Evolutionary conservation across 73 alveolate species (phyloP).

Genomic region (Tetrahymena borealis): DNA sequence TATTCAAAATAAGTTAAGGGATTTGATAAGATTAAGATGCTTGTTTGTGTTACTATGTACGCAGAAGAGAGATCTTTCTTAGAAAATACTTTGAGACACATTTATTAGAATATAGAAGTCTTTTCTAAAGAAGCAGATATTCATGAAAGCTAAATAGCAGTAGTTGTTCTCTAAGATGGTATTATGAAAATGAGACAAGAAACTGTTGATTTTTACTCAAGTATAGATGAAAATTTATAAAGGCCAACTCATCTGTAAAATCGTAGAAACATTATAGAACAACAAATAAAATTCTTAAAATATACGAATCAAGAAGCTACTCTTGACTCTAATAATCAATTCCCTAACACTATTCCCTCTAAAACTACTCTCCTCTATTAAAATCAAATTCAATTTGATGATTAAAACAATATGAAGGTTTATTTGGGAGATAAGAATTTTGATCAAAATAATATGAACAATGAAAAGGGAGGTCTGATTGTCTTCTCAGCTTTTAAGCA

Average conservation of each 20-base stretch:
- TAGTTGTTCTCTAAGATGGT: neutral
- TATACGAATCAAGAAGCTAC: neutral
- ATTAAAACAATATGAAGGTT: neutral
- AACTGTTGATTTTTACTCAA: neutral
- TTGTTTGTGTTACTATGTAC: neutral
- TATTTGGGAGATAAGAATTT: neutral
- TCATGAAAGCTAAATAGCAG: neutral
- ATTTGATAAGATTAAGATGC: neutral
- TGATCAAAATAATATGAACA: neutral
- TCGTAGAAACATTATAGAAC: neutral
- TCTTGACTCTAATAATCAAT: neutral
- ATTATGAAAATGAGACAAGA: neutral
- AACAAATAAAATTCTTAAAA: neutral
- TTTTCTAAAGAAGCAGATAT: neutral
- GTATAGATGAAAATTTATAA: neutral
- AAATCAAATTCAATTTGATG: neutral
- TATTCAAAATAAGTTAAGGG: neutral
- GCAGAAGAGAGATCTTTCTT: neutral
- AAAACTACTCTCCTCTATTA: neutral
- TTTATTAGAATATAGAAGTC: neutral
- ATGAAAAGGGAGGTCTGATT: neutral
- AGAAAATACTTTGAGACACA: neutral
- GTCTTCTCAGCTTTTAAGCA: constrained; percentile 39
- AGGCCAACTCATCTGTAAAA: neutral
- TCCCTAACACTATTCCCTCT: neutral